Base-by-base conservation (phyloP, 2,329 filamentous ascomycete species). In the Fusarium dlaminii region DNA sequence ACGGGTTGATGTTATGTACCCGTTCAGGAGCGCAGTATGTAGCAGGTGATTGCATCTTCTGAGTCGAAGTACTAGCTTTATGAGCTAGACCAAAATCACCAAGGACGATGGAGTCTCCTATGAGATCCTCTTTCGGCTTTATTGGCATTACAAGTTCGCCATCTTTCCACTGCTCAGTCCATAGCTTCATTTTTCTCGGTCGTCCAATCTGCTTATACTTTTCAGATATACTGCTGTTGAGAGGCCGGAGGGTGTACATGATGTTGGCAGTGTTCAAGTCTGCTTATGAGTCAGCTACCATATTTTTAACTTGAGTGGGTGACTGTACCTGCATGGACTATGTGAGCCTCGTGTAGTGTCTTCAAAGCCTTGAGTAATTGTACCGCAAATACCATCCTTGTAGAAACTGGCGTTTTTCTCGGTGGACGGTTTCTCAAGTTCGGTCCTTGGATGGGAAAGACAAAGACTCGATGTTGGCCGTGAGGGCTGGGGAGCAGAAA, bases 371-470 rank as follows among this genome's bases (percentile, higher is more conserved):
- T 10, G 2, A 51, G 29, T 2, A 51, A 8, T 0, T 51, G 30
- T 2, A 24, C 12, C 1, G 29, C 30, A 32, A 51, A 51, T 7
- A 1, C 0, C 46, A 49, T 32, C 0, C 11, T 32, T 5, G 11
- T 32, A 18, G 22, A 5, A 7, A n/a, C 7, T 3, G 11, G 5
- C 5, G 0, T 2, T 3, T 49, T 13, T 9, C 0, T 32, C 0
- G 46, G 46, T 0, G 22, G 8, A 11, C 24, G 3, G 6, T 51
- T 34, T 9, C 48, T 34, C 0, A 51, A 11, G 4, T 24, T 51
- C 8, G 48, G 48, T 14, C 30, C 48, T 51, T 51, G 30, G 0
- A 15, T 3, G 2, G n/a, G 48, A 34, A 51, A 9, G 15, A 20
- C 48, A 0, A 51, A 8, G 0, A 51, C 30, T 0, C 30, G 22